Evolutionary conservation across 768 basidiomycete genomes (phyloP), one percentile per base, ranked within the genome.

Genomic region (Boletus reticulatus): DNA sequence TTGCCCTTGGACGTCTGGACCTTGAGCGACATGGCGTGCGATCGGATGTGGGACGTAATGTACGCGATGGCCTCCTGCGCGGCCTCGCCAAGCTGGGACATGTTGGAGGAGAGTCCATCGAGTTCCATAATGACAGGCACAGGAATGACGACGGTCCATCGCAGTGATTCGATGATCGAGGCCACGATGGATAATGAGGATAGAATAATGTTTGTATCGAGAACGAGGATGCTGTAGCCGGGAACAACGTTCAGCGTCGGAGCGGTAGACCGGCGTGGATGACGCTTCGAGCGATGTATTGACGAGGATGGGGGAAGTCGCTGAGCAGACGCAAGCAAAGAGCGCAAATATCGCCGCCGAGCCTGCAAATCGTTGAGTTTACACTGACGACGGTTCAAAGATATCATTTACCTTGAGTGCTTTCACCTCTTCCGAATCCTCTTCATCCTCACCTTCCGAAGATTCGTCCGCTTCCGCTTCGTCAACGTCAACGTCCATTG

Each of bases 41-140:
- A 79, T 48, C 88, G 89, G 56, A 98, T 73, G 62, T 88, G 85
- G 1, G 83, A 75, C 3, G 87, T 82, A 62, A 98, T 82, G 64
- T 92, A 97, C 0, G 77, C 59, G 56, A 97, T 75, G 0, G 94
- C 92, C 12, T 78, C 76, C 37, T 78, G 76, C 0, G 97, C 94
- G 0, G 90, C 84, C 44, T 84, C 80, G 39, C 88, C 92, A 22
- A 98, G 85, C 43, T 81, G 78, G 0, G 81, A 71, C 0, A 81
- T 72, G 60, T 89, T 87, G 53, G 76, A 72, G 1, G 82, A 78
- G 9, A 98, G 84, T n/a, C 94, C 94, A 61, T 99, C 96, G 9
- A 99, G 85, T 63, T 99, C 97, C 80, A 95, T 98, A 67, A 98
- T 82, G 58, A 97, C 96, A 0, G 94, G 95, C 4, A 98, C 81